A percentile compares a stretch with the other conserved stretches of the same genome.
Conservation (phyloP, 768 basidiomycete species). For the Cubamyces lactineus region DNA sequence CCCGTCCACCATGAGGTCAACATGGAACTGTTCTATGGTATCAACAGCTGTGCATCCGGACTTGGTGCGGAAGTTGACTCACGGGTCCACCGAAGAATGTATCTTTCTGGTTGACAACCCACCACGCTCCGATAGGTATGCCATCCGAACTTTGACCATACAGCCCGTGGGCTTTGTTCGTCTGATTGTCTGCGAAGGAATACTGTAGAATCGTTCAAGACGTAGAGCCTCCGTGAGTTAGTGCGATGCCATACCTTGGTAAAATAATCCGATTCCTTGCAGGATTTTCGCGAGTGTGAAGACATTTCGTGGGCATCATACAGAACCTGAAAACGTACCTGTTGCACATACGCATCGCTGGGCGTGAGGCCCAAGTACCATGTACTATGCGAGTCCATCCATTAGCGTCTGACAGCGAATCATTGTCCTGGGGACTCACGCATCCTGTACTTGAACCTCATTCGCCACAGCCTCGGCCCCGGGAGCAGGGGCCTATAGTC, state of each 20-base stretch:
- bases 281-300: neutral
- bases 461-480: constrained; percentile 25
- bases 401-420: neutral
- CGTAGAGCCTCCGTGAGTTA: no score
- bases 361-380: constrained; percentile 35
- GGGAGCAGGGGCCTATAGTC: constrained; percentile 29
- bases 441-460: constrained; percentile 31
- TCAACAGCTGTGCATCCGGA: neutral
- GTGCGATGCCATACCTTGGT: constrained; percentile 25
- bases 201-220: constrained; percentile 20
- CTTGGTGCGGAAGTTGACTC: neutral
- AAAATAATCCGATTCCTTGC: constrained; percentile 34
- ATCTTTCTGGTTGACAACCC: constrained; percentile 36
- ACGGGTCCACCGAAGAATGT: constrained; percentile 30
- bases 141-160: constrained; percentile 17
- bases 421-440: constrained; percentile 7
- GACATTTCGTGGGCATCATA: neutral
- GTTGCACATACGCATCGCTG: constrained; percentile 30
- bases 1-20: constrained; percentile 26
- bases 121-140: constrained; percentile 33
- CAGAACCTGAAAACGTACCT: constrained; percentile 4
- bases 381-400: constrained; percentile 19
- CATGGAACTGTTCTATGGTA: constrained; percentile 10
- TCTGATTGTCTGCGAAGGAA: constrained; percentile 36
- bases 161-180: constrained; percentile 36